Conservation (phyloP, 179 eudicot species). For the Nepenthes alata region DNA sequence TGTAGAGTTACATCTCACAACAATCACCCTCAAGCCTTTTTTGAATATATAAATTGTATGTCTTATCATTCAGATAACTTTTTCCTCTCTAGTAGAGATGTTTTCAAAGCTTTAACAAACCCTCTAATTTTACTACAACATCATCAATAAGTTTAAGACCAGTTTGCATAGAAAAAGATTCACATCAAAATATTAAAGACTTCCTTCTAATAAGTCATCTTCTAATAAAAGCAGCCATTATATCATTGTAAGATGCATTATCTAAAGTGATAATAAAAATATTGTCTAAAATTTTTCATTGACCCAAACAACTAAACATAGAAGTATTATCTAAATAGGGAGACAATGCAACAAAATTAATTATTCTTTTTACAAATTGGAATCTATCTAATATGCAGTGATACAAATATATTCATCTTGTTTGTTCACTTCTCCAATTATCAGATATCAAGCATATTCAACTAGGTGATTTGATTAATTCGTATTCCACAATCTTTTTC, state of each 20-base stretch:
- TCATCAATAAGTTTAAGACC: slow-evolving; percentile 3
- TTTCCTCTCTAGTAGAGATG: not conserved
- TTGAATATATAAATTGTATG: not conserved
- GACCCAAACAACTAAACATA: slow-evolving; percentile 5
- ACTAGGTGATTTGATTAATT: not conserved
- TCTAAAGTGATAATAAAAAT: slow-evolving; percentile 9
- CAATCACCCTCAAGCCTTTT: slow-evolving; percentile 4
- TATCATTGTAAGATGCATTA: slow-evolving; percentile 11
- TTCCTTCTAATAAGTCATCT: not conserved
- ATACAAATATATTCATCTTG: slow-evolving; percentile 3
- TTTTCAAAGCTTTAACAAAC: not conserved
- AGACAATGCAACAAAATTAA: slow-evolving; percentile 6
- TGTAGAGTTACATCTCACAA: slow-evolving; percentile 7
- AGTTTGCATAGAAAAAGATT: slow-evolving; percentile 9
- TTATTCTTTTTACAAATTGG: slow-evolving; percentile 12
- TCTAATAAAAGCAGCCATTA: not conserved
- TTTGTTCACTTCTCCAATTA: slow-evolving; percentile 3
- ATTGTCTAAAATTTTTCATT: slow-evolving; percentile 10
- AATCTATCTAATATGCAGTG: slow-evolving; percentile 8
- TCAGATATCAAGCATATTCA: slow-evolving; percentile 8
- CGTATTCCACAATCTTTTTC: not conserved
- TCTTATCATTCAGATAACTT: slow-evolving; percentile 6
- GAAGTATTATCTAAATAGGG: slow-evolving; percentile 10
- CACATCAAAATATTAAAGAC: not conserved
- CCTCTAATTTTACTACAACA: slow-evolving; percentile 4